Conservation (phyloP, 2,329 filamentous ascomycete genomes). For the Fusarium musae region DNA sequence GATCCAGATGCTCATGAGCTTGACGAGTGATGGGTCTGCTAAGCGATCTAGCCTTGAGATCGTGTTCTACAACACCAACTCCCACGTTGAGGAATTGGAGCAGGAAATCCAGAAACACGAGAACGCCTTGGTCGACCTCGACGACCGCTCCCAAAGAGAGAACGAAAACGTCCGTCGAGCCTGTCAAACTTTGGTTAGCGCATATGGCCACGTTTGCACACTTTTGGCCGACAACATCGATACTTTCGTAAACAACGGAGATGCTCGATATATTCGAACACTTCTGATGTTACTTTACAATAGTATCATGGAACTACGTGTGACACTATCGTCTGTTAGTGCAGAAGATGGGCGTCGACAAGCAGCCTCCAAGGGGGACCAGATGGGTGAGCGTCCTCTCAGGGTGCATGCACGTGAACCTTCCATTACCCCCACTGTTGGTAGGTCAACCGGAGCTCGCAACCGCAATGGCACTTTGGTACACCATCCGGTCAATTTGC, state of each 20-base stretch:
- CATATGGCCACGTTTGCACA: conserved; percentile 73
- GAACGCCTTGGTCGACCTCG: conserved; percentile 57
- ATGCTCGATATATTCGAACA: conserved; percentile 73
- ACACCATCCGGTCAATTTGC: conserved; percentile 64
- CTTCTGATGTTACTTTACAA: conserved; percentile 73
- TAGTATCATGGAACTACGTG: conserved; percentile 74
- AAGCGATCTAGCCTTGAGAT: conserved; percentile 73
- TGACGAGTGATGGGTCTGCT: conserved; percentile 68
- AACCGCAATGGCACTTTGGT: conserved; percentile 52
- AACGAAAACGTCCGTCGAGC: conserved; percentile 73
- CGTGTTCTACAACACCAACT: conserved; percentile 75
- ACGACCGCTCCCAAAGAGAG: conserved; percentile 61
- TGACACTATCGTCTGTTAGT: conserved; percentile 57
- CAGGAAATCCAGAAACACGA: conserved; percentile 73
- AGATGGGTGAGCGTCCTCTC: conserved; percentile 58
- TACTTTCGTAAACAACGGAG: conserved; percentile 71
- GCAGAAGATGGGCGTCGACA: conserved; percentile 40
- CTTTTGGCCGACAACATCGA: conserved; percentile 71
- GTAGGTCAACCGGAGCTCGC: conserved; percentile 53
- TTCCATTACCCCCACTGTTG: conserved; percentile 64
- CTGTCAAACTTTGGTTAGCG: conserved; percentile 70
- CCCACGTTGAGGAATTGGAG: conserved; percentile 73
- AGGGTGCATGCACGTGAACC: conserved; percentile 63
- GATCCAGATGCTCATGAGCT: conserved; percentile 72
- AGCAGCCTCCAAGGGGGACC: conserved; percentile 21